phyloP scores from a whole-genome alignment of 2,329 filamentous ascomycete species.

The Simplicillium aogashimaense region DNA sequence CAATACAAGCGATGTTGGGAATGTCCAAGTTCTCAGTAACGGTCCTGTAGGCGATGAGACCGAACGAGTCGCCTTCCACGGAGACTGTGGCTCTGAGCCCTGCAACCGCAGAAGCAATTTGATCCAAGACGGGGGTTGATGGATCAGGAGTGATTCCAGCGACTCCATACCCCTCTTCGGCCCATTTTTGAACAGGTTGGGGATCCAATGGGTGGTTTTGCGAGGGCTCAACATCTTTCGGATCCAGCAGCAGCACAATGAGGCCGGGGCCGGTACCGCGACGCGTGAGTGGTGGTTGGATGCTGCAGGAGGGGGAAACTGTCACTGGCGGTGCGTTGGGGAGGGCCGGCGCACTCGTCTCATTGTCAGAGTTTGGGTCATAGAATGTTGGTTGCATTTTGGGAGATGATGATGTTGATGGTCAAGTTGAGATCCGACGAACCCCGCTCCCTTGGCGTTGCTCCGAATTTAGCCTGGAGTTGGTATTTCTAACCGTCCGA shows the following conservation, averaged over 20 bases:
- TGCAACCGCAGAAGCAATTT: neutral
- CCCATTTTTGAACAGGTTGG: conserved; percentile 22
- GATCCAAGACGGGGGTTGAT: too few species aligned
- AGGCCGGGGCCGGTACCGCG: conserved; percentile 22
- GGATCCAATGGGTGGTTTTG: conserved; percentile 8
- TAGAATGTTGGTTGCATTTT: neutral
- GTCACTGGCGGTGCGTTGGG: conserved; percentile 2
- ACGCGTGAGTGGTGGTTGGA: conserved; percentile 18
- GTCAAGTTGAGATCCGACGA: neutral
- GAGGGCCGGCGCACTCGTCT: neutral
- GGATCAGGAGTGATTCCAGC: conserved; percentile 9
- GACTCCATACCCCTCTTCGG: conserved; percentile 23
- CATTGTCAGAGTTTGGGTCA: neutral
- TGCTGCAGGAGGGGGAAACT: neutral
- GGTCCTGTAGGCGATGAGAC: neutral
- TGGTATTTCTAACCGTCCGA: conserved; percentile 18
- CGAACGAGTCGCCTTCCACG: neutral
- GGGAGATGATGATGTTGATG: neutral
- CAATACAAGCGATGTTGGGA: conserved; percentile 4
- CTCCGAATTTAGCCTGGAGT: too few species aligned
- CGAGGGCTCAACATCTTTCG: conserved; percentile 2
- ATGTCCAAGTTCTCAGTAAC: neutral
- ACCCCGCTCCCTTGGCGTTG: too few species aligned
- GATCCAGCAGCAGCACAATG: conserved; percentile 14
- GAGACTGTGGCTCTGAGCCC: neutral